phyloP scores from a whole-genome alignment of 352 stramenopile genomes.

The Salisapilia sapeloensis region DNA sequence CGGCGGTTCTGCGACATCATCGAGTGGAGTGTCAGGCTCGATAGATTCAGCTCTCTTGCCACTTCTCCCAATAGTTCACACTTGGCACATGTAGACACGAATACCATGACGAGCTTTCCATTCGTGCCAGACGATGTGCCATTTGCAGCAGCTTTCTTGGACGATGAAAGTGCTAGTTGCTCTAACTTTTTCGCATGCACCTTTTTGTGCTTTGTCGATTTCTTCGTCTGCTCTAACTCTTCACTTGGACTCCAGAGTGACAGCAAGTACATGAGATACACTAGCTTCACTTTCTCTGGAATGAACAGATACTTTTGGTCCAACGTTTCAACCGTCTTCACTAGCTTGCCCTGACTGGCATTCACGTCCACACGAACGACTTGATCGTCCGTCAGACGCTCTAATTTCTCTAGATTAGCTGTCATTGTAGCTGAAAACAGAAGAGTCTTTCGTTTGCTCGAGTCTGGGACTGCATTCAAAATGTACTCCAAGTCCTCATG shows the following conservation, averaged over 20 bases:
- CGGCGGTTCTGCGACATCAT: constrained; percentile 90
- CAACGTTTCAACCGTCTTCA: constrained; percentile 85
- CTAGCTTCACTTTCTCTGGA: constrained; percentile 91
- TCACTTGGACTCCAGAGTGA: constrained; percentile 35
- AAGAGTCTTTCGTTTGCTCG: constrained; percentile 86
- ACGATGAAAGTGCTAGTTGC: constrained; percentile 3
- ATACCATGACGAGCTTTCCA: constrained; percentile 91
- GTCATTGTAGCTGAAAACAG: constrained; percentile 98
- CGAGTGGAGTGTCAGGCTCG: constrained; percentile 92
- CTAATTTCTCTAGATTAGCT: constrained; percentile 74
- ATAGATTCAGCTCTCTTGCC: constrained; percentile 81
- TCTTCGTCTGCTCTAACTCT: constrained; percentile 7
- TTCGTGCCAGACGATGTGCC: constrained; percentile 15
- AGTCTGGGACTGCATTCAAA: constrained; percentile 57
- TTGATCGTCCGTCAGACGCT: constrained; percentile 48
- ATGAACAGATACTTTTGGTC: constrained; percentile 98
- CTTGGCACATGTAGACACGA: constrained; percentile 93
- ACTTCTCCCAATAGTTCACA: constrained; percentile 91
- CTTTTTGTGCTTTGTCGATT: constrained; percentile 10
- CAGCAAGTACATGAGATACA: constrained; percentile 88
- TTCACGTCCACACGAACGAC: constrained; percentile 62
- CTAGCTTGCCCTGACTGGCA: constrained; percentile 21
- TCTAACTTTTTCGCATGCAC: constrained; percentile 13
- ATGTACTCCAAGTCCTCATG: constrained; percentile 81
- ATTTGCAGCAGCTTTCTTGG: constrained; percentile 7